Evolutionary conservation across 2,329 filamentous ascomycete species (phyloP).

Genomic region (Botrytis aclada): DNA sequence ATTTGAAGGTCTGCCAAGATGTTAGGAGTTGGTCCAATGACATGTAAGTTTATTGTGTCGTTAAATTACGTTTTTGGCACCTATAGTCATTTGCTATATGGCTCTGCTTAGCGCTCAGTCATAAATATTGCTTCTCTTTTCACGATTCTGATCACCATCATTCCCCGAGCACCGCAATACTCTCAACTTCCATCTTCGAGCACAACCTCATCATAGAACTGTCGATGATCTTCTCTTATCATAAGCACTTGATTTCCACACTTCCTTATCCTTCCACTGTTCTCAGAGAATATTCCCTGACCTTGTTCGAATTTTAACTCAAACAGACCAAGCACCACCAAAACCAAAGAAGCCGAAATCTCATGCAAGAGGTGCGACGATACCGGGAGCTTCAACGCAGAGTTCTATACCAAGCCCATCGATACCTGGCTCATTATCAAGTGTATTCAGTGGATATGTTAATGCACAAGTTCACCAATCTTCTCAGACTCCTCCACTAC

Average conservation of each 20-base stretch:
- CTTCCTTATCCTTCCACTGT: background rate
- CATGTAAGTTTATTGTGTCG: slow-evolving; percentile 3
- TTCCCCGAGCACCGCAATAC: background rate
- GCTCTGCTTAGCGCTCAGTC: slow-evolving; percentile 4
- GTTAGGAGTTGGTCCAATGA: slow-evolving; percentile 15
- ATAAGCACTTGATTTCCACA: background rate
- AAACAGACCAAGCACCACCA: slow-evolving; percentile 15
- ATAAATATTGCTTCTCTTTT: background rate
- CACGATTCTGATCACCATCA: background rate
- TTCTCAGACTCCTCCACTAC: background rate
- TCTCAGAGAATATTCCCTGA: background rate
- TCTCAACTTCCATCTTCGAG: background rate
- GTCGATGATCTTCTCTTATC: background rate
- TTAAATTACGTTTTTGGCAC: background rate
- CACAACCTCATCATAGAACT: background rate
- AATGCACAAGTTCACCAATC: background rate
- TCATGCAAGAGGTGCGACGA: slow-evolving; percentile 6
- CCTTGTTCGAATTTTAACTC: slow-evolving; percentile 16
- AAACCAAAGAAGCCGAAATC: slow-evolving; percentile 10
- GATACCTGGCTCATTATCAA: background rate
- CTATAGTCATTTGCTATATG: background rate
- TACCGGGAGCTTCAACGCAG: slow-evolving; percentile 9
- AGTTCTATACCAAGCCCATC: background rate
- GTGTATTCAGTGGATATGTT: background rate
- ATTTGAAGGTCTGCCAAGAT: background rate